A percentile compares a stretch with the other conserved stretches of the same genome.
phyloP scores from a whole-genome alignment of 1,284 basidiomycete genomes.

The Kwoniella shivajii region DNA sequence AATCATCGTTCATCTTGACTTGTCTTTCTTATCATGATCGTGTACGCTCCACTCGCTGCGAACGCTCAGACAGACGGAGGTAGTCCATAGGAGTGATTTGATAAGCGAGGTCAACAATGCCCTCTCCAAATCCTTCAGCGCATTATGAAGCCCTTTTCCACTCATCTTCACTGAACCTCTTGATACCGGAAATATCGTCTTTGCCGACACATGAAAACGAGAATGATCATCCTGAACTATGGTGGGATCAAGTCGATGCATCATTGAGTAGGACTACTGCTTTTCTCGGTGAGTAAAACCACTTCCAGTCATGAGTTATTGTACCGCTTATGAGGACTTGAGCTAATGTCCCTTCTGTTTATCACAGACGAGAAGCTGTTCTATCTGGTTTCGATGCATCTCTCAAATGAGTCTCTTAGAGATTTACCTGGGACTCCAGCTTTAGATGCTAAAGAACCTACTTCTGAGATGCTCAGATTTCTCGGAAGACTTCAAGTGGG shows the following conservation, averaged over 20 bases:
- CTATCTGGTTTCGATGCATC: slow-evolving; percentile 63
- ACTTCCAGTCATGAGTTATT: slow-evolving; percentile 12
- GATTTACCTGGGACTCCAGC: slow-evolving; percentile 9
- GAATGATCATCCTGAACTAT: slow-evolving; percentile 57
- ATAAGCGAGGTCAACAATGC: slow-evolving; percentile 1
- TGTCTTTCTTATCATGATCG: too few species aligned
- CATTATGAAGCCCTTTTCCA: slow-evolving; percentile 67
- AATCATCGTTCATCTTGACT: too few species aligned
- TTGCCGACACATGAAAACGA: slow-evolving; percentile 55
- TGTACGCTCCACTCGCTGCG: too few species aligned
- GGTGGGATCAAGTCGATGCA: slow-evolving; percentile 58
- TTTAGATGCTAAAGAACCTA: slow-evolving; percentile 53
- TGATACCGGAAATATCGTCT: slow-evolving; percentile 65
- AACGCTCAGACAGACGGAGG: too few species aligned
- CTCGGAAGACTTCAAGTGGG: slow-evolving; percentile 53
- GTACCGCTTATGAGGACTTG: too few species aligned
- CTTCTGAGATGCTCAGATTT: slow-evolving; percentile 64
- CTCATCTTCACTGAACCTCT: slow-evolving; percentile 63
- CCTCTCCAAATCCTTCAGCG: slow-evolving; percentile 1
- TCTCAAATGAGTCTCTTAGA: slow-evolving; percentile 53
- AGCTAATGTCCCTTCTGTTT: slow-evolving; percentile 19
- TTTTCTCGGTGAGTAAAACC: slow-evolving; percentile 10
- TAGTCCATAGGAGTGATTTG: too few species aligned
- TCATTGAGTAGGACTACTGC: slow-evolving; percentile 56
- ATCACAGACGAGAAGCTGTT: slow-evolving; percentile 71